phyloP scores from a whole-genome alignment of 2,329 filamentous ascomycete genomes.

The Plenodomus biglobosus region DNA sequence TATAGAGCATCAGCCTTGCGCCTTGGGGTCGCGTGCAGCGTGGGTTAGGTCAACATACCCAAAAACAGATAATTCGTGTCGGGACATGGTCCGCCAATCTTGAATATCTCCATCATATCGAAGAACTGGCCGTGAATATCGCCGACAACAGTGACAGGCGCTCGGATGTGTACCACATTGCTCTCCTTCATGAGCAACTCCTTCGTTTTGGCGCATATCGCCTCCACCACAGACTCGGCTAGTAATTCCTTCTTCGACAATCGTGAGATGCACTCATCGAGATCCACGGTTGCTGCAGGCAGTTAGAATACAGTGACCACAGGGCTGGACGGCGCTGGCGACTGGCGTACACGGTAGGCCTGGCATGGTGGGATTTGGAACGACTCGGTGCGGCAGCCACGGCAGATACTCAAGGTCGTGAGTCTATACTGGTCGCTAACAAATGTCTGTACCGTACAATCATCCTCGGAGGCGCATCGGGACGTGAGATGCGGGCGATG shows the following conservation, averaged over 20 bases:
- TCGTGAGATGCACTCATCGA: slow-evolving; percentile 96
- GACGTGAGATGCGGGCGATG: slow-evolving; percentile 18
- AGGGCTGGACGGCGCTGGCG: slow-evolving; percentile 6
- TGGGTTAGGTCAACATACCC: slow-evolving; percentile 56
- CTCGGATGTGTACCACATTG: slow-evolving; percentile 96
- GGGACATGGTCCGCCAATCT: slow-evolving; percentile 94
- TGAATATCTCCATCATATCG: slow-evolving; percentile 98
- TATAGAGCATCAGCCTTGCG: slow-evolving; percentile 42
- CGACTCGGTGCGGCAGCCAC: slow-evolving; percentile 13
- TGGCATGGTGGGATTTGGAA: slow-evolving; percentile 47
- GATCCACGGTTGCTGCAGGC: slow-evolving; percentile 80
- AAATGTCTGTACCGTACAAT: slow-evolving; percentile 45
- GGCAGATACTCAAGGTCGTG: slow-evolving; percentile 40
- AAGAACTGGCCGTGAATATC: slow-evolving; percentile 99
- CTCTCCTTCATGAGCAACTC: slow-evolving; percentile 99
- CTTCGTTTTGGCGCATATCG: slow-evolving; percentile 98
- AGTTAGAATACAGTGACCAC: slow-evolving; percentile 19
- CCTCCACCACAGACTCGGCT: slow-evolving; percentile 96
- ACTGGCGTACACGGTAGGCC: slow-evolving; percentile 52
- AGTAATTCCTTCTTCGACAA: slow-evolving; percentile 97
- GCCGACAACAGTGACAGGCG: slow-evolving; percentile 94
- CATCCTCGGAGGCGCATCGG: slow-evolving; percentile 42
- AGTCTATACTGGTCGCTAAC: slow-evolving; percentile 42
- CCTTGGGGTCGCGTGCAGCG: slow-evolving; percentile 22
- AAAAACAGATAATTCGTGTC: slow-evolving; percentile 98